These are phyloP conservation scores for Sesbania bispinosa DNA, from an alignment of 306 rosid genomes.

Conservation along the genomic window DNA sequence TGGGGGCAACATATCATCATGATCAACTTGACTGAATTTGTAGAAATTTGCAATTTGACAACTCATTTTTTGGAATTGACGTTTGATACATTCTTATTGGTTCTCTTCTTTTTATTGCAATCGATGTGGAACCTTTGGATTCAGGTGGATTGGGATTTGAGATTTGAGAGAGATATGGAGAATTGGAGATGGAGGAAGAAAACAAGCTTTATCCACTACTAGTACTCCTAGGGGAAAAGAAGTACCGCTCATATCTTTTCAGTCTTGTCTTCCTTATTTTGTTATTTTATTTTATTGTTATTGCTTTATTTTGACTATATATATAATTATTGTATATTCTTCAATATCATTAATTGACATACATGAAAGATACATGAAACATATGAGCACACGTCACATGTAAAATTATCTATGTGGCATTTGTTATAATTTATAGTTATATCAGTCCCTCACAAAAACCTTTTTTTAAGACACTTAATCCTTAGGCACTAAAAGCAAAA, in stretches of 20 bases:
- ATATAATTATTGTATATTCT: no score
- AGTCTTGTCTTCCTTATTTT: neutral
- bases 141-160: neutral
- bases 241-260: neutral
- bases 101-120: neutral
- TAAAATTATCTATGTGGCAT: no score
- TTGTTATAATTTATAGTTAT: no score
- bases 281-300: no score
- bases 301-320: no score
- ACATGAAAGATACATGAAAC: no score
- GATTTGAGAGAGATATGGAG: neutral
- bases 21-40: constrained; percentile 18
- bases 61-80: constrained; percentile 18
- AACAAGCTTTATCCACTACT: neutral
- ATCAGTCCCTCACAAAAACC: no score
- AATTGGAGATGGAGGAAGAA: neutral
- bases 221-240: neutral
- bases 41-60: neutral
- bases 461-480: no score
- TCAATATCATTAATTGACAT: no score
- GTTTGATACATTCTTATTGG: constrained; percentile 19
- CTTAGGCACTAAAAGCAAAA: no score
- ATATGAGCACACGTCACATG: no score
- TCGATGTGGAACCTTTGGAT: constrained; percentile 4
- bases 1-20: neutral